Evolutionary conservation across 768 basidiomycete species (phyloP).

Genomic region (Cystobasidium onofrii): DNA sequence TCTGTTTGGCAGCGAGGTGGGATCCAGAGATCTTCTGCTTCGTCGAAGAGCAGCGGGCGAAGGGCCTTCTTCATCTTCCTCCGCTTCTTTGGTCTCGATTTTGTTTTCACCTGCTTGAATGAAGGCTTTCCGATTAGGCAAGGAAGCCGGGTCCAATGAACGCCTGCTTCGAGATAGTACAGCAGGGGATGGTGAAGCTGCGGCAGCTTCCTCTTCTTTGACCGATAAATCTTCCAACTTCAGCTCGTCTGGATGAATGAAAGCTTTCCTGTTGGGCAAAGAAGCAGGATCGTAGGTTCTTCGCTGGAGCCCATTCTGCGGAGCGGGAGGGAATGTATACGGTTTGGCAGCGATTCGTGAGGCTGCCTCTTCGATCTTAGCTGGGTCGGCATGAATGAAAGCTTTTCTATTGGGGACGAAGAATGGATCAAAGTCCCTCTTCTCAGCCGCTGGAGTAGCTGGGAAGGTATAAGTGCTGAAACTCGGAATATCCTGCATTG

Average conservation of each 20-base stretch:
- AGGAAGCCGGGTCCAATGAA: no score
- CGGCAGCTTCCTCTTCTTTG: no score
- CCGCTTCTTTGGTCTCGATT: background rate
- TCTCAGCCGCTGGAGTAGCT: constrained; percentile 1
- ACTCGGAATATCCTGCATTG: background rate
- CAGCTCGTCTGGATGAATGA: background rate
- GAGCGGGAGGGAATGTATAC: background rate
- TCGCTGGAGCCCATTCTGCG: background rate
- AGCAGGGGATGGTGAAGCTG: no score
- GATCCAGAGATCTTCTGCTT: background rate
- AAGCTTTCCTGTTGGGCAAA: background rate
- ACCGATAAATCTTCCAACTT: background rate
- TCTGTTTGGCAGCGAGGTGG: background rate
- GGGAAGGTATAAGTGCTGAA: constrained; percentile 6
- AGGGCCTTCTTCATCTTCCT: background rate
- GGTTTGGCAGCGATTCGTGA: background rate
- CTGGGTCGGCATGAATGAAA: background rate
- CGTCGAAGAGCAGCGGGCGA: background rate
- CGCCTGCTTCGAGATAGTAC: no score
- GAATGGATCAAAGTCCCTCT: background rate
- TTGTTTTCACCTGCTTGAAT: no score
- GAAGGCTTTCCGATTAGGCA: no score
- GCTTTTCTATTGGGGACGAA: constrained; percentile 15
- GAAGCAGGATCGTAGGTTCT: background rate
- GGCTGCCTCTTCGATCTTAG: background rate